Evolutionary conservation across 2,329 filamentous ascomycete genomes (phyloP).

Genomic region (Colletotrichum lindemuthianum): DNA sequence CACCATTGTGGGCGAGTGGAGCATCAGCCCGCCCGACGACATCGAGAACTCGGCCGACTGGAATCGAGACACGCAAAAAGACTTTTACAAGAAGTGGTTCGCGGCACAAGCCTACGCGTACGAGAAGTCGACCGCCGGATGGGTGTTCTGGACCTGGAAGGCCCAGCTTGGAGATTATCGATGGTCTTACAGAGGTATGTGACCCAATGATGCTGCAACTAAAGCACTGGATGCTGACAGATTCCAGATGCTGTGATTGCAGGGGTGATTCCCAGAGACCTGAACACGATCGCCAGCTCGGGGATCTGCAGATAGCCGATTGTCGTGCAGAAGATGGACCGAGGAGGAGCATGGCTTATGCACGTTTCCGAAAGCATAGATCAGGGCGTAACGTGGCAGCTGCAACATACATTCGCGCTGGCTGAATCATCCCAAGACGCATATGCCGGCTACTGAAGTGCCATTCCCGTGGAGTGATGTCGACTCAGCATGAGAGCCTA

Average conservation of each 20-base stretch:
- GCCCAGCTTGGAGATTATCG: conserved; percentile 44
- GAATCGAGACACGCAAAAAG: conserved; percentile 50
- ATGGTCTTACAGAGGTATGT: conserved; percentile 42
- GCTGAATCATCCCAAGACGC: no score
- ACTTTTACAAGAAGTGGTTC: conserved; percentile 56
- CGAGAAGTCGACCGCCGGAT: conserved; percentile 61
- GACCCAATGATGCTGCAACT: background rate
- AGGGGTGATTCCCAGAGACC: conserved; percentile 25
- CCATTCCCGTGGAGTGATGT: no score
- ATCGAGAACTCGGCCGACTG: conserved; percentile 57
- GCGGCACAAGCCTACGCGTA: conserved; percentile 57
- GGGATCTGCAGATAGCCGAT: conserved; percentile 18
- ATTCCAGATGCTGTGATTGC: conserved; percentile 28
- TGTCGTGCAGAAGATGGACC: no score
- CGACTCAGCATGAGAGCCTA: no score
- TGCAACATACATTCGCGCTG: no score
- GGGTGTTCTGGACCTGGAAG: conserved; percentile 73
- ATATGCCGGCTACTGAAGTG: no score
- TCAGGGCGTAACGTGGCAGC: no score
- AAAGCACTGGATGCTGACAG: conserved; percentile 1
- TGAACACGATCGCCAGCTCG: conserved; percentile 29
- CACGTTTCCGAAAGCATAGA: no score
- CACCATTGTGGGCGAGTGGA: conserved; percentile 69
- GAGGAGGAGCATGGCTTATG: no score
- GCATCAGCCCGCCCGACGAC: conserved; percentile 59